Evolutionary conservation across 2,329 filamentous ascomycete species (phyloP).

Genomic region (Sphaerulina vaccinii): DNA sequence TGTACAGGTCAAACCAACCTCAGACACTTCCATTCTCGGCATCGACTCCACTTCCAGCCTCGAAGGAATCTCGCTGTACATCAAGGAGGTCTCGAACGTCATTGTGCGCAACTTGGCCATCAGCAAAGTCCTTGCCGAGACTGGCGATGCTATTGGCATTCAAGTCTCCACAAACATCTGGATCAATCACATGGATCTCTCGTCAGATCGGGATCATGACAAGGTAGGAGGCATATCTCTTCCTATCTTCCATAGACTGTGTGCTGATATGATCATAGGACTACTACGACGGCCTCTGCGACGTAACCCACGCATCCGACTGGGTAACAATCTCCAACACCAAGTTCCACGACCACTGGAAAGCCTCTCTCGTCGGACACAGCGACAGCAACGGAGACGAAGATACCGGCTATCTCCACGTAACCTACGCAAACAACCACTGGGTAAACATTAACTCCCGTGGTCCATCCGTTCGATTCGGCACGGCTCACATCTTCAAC

Average conservation of each 20-base stretch:
- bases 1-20: slow-evolving; percentile 37
- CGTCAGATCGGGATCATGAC: slow-evolving; percentile 57
- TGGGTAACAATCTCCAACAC: slow-evolving; percentile 55
- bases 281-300: slow-evolving; percentile 67
- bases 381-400: slow-evolving; percentile 58
- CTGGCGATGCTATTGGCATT: slow-evolving; percentile 54
- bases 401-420: slow-evolving; percentile 61
- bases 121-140: slow-evolving; percentile 47
- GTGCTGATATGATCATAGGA: slow-evolving; percentile 38
- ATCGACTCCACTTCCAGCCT: slow-evolving; percentile 46
- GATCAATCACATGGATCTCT: slow-evolving; percentile 68
- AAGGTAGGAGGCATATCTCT: slow-evolving; percentile 42
- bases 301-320: slow-evolving; percentile 63
- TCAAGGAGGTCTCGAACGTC: slow-evolving; percentile 53
- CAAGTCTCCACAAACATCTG: slow-evolving; percentile 55
- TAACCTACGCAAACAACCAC: slow-evolving; percentile 68
- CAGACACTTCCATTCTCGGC: slow-evolving; percentile 55
- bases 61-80: slow-evolving; percentile 48
- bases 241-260: not conserved
- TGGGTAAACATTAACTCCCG: slow-evolving; percentile 65
- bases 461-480: slow-evolving; percentile 63
- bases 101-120: slow-evolving; percentile 59
- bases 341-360: slow-evolving; percentile 60
- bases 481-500: slow-evolving; percentile 63
- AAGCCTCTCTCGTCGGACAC: slow-evolving; percentile 61